Evolutionary conservation across 495 filamentous ascomycete genomes (phyloP).

Genomic region (Bacidia gigantensis): DNA sequence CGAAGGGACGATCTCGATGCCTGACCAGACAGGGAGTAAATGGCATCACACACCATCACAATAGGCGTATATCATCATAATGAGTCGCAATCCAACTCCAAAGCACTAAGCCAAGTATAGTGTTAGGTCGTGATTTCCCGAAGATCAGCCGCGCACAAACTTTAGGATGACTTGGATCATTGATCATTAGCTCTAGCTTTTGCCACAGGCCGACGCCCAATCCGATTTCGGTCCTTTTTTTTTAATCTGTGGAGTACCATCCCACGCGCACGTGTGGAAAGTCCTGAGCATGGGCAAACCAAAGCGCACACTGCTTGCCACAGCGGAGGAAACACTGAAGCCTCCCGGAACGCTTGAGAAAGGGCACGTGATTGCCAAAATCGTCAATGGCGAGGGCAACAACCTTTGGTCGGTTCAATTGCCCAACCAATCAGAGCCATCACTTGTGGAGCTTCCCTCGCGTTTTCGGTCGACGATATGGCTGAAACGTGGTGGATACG

Average conservation of each 20-base stretch:
- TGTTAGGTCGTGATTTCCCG: too few species aligned
- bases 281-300: slow-evolving; percentile 48
- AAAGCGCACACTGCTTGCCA: slow-evolving; percentile 58
- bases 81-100: not conserved
- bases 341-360: slow-evolving; percentile 54
- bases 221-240: not conserved
- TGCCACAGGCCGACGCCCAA: not conserved
- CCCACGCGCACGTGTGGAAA: not conserved
- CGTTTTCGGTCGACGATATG: slow-evolving; percentile 83
- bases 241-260: not conserved
- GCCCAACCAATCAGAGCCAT: slow-evolving; percentile 36
- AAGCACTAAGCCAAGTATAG: too few species aligned
- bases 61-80: too few species aligned
- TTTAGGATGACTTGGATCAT: not conserved
- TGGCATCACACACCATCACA: not conserved
- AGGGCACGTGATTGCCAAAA: slow-evolving; percentile 55
- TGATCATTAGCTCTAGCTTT: not conserved
- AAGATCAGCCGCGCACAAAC: not conserved
- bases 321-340: slow-evolving; percentile 57
- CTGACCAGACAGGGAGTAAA: not conserved
- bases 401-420: slow-evolving; percentile 66
- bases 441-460: slow-evolving; percentile 64
- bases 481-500: slow-evolving; percentile 76
- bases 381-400: slow-evolving; percentile 74
- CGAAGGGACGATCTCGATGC: not conserved